Base-by-base conservation (phyloP, 1,284 basidiomycete species). In the Tilletia walkeri region DNA sequence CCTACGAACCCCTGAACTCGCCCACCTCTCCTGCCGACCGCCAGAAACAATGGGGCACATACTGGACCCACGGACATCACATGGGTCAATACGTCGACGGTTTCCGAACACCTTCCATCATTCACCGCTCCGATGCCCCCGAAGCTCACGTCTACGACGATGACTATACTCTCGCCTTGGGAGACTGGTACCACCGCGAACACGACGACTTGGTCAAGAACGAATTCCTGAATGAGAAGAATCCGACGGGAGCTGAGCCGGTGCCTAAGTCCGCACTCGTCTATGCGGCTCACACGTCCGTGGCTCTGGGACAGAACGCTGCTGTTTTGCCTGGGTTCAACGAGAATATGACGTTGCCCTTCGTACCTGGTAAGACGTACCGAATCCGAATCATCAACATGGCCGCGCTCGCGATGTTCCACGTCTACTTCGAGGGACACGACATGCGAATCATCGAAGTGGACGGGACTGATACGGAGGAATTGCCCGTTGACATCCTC, bases 371-470 rank as follows among this genome's bases (percentile, higher is more conserved):
- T 14, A 87, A 87, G 81, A 88, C 85, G 36, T 89, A 89, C 90
- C 90, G 86, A 50, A 85, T 90, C 67, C 86, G 92, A 18, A 85
- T 97, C 75, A 86, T 96, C 82, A 97, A 96, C 86, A 91, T 88
- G 61, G 86, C 88, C 59, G 84, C 85, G 45, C 78, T 76, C 2
- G 56, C 76, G 16, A 76, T 76, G 72, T 77, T 73, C 69, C 69
- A 75, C 50, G 71, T 78, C 47, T 78, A 45, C 1, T 91, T 97
- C 68, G 93, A 95, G 73, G 93, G 93, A 0, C 95, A 97, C 82
- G 88, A 82, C 45, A 95, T 96, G 92, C 85, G 87, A 10, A 88
- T 97, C 75, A 94, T 98, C 79, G 90, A 93, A 80, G 91, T 89
- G 38, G 94, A 97, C 0, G 95, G 96, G 85, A 86, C 88, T 3